Base-by-base conservation (phyloP, 2,329 filamentous ascomycete genomes). In the Sporothrix variecibatus region DNA sequence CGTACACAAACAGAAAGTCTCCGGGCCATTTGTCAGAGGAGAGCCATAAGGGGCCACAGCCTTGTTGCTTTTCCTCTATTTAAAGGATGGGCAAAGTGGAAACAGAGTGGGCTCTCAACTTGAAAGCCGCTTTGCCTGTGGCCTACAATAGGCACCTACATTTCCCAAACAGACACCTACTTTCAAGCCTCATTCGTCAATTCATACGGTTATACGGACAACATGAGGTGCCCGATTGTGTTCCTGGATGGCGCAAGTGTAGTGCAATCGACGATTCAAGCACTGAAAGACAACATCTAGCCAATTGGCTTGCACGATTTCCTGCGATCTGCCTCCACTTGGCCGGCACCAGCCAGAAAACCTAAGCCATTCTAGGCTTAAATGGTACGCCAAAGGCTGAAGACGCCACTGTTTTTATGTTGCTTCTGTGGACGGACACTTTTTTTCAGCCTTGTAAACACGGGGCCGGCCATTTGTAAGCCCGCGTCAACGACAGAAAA, bases 271-370 rank as follows among this genome's bases (percentile, higher is more conserved):
- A 4, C 51, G 51, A 26, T 26, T 8, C 4, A 49, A 5, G 15
- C 15, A 6, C 4, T 20, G 6, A 49, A 49, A 49, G 1, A n/a
- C 2, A 8, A 31, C 8, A 31, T 23, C 60, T 11, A 64, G 60
- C 62, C 62, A 65, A 65, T 65, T 65, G 62, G 38, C 62, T 65
- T 65, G 28, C 56, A 60, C 56, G 28, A 20, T 20, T 34, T 34
- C 17, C 17, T 6, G n/a, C 34, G 20, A 40, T 64, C 3, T 38
- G 7, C 31, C 34, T 40, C 58, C 58, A 40, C 58, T 23, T 64
- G 58, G 58, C 28, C 5, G 15, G 11, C 9, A 7, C 26, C 26
- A 31, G 11, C 53, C 26, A 31, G 26, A 23, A 53, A 23, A 6
- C 15, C 28, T 20, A 17, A 6, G 3, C 28, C 28, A 56, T 8